Percentiles rank a stretch among this genome's conserved stretches.
Conservation (phyloP, 2,329 filamentous ascomycete genomes). For the Aquanectria penicillioides region DNA sequence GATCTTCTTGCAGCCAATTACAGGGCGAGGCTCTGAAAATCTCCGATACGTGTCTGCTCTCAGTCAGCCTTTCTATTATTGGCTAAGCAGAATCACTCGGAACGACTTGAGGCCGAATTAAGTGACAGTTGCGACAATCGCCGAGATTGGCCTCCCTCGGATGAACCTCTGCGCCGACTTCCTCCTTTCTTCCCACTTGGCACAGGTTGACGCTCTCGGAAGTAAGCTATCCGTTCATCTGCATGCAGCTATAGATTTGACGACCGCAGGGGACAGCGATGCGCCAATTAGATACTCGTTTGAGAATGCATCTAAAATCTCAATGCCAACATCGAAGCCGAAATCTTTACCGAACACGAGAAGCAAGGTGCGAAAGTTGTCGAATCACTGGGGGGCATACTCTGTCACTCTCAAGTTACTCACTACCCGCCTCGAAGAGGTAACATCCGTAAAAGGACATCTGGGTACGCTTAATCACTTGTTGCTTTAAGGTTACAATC, state of each 20-base stretch:
- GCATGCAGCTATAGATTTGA: background rate
- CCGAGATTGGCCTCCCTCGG: constrained; percentile 1
- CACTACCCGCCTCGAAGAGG: background rate
- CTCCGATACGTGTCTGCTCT: background rate
- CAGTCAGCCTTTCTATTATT: background rate
- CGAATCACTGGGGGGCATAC: background rate
- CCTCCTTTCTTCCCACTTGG: background rate
- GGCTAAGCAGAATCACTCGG: background rate
- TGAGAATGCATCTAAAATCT: background rate
- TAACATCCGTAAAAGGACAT: too few species aligned
- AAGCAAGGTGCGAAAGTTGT: background rate
- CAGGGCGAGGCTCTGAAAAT: background rate
- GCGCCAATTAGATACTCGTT: background rate
- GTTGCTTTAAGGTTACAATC: background rate
- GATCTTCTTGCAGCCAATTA: background rate
- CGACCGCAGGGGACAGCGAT: background rate
- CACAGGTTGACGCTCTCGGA: background rate
- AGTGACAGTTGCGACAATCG: background rate
- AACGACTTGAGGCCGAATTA: background rate
- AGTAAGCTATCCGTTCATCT: background rate
- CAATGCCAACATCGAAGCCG: background rate
- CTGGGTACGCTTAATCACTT: background rate
- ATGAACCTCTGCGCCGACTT: background rate
- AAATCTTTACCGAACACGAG: background rate
- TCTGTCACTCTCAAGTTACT: background rate